A percentile compares a stretch with the other conserved stretches of the same genome.
phyloP scores from a whole-genome alignment of 2,329 filamentous ascomycete species.

The Arthrobotrys musiformis region DNA sequence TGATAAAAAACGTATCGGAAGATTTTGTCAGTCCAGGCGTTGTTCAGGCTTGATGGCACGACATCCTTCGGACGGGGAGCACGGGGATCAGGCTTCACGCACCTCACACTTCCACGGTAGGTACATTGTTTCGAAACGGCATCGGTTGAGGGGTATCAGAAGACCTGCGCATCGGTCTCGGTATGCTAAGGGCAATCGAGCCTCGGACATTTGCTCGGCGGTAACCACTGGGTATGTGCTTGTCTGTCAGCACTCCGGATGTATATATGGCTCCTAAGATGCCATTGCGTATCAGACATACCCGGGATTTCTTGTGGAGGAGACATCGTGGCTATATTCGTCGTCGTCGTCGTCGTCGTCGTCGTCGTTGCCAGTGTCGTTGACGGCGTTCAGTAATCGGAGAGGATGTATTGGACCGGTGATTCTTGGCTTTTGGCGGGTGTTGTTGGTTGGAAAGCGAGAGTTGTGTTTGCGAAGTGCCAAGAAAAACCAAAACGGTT shows the following conservation, averaged over 20 bases:
- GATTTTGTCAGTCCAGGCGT: slow-evolving; percentile 39
- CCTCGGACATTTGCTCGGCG: slow-evolving; percentile 47
- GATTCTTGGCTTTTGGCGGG: slow-evolving; percentile 3
- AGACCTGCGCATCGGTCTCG: slow-evolving; percentile 95
- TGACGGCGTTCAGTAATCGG: neutral
- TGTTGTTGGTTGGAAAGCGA: neutral
- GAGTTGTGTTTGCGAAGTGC: neutral
- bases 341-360: neutral
- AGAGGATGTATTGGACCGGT: neutral
- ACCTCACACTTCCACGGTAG: slow-evolving; percentile 98
- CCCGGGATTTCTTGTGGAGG: slow-evolving; percentile 29
- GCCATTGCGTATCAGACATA: neutral
- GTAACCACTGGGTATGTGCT: slow-evolving; percentile 12
- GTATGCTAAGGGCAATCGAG: slow-evolving; percentile 74
- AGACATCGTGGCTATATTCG: slow-evolving; percentile 25
- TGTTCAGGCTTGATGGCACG: neutral
- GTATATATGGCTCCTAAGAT: neutral
- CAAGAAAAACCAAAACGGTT: slow-evolving; percentile 11
- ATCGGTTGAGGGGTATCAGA: slow-evolving; percentile 93
- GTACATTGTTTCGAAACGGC: slow-evolving; percentile 90
- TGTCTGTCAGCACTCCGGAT: neutral
- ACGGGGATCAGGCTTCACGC: slow-evolving; percentile 62
- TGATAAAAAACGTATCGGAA: slow-evolving; percentile 1
- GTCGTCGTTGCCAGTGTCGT: neutral
- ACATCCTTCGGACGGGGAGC: neutral